Base-by-base conservation (phyloP, 2,329 filamentous ascomycete genomes). In the Cladosporium sp. region DNA sequence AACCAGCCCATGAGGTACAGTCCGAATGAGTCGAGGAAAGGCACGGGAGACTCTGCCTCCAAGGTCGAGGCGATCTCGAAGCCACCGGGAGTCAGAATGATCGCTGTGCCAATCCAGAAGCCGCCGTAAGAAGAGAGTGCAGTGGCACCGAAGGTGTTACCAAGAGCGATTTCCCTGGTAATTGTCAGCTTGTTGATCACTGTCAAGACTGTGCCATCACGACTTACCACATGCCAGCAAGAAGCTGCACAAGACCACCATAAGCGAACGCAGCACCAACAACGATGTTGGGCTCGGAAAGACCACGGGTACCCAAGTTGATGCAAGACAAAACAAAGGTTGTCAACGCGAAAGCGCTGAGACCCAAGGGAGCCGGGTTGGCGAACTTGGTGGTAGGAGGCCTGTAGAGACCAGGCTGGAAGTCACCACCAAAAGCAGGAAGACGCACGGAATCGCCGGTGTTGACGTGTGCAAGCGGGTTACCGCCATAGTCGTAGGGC, bases 261-360 rank as follows among this genome's bases (percentile, higher is more conserved):
- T 81, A 81, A 9, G 73, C 78, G 62, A 75, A 80, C 8, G 78
- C 78, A 62, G 78, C 66, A 36, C 76, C 78, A 55, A 81, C 73
- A 45, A 80, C 78, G 20, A 81, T 64, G 67, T 76, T 80, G 34
- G 78, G 77, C 45, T 72, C 68, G 9, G 61, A 64, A 61, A 80
- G 73, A 59, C 70, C 70, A 9, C 67, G 69, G 3, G 78, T 79
- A 36, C 75, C 73, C 63, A 80, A 64, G 64, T 81, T 80, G 72
- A 80, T 78, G 51, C 76, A 66, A 5, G 77, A 79, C 55, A 88
- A 77, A 14, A 84, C 78, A 67, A 88, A 86, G 9, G 84, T 87
- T 9, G 85, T 87, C 63, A 85, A 69, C n/a, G 84, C 84, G 72
- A 88, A 88, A 73, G 82, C 83, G 52, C 83, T 80, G 49, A 86